Percentiles rank a stretch among this genome's conserved stretches.
Evolutionary conservation across 78 protist genomes (phyloP).

Genomic region (Dictyostelium discoideum): dicty_2.7 NC_007089.4:2275501-2276000

Average conservation of each 20-base stretch:
- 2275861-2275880: neutral
- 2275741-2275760: slow-evolving; percentile 1
- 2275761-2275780: slow-evolving; percentile 16
- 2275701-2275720: neutral
- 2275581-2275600: neutral
- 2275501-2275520: slow-evolving; percentile 17
- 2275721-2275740: neutral
- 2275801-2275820: slow-evolving; percentile 4
- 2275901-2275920: slow-evolving; percentile 30
- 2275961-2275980: slow-evolving; percentile 7
- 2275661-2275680: neutral
- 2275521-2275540: neutral
- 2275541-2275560: neutral
- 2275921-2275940: neutral
- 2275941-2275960: too few species aligned
- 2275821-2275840: neutral
- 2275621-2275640: neutral
- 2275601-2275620: neutral
- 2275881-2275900: slow-evolving; percentile 72
- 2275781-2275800: slow-evolving; percentile 14
- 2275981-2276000: slow-evolving; percentile 23
- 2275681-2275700: neutral
- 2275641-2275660: neutral
- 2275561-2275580: neutral
- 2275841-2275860: neutral